A percentile compares a stretch with the other conserved stretches of the same genome.
Conservation (phyloP, 2,329 filamentous ascomycete genomes). For the Monascus ruber region DNA sequence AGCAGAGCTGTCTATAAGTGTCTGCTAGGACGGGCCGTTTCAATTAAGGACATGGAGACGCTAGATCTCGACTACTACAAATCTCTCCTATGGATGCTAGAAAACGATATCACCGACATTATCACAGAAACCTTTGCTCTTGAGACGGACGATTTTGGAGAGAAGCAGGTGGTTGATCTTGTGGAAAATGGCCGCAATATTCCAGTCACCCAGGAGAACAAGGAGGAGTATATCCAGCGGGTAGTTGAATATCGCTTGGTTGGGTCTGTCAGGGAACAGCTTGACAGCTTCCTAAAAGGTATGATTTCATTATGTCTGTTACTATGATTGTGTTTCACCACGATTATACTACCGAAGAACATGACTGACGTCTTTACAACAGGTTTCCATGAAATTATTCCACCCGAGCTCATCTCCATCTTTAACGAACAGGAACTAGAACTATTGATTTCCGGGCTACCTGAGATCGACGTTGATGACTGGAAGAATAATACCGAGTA, state of each 20-base stretch:
- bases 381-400: slow-evolving; percentile 98
- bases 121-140: slow-evolving; percentile 94
- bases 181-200: slow-evolving; percentile 82
- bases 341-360: too few species aligned
- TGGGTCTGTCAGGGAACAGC: slow-evolving; percentile 84
- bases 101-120: slow-evolving; percentile 96
- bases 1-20: slow-evolving; percentile 97
- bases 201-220: slow-evolving; percentile 92
- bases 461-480: slow-evolving; percentile 95
- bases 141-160: slow-evolving; percentile 88
- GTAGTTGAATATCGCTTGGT: slow-evolving; percentile 91
- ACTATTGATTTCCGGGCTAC: slow-evolving; percentile 87
- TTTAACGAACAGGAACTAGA: slow-evolving; percentile 99
- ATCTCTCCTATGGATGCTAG: slow-evolving; percentile 93
- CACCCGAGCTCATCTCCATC: slow-evolving; percentile 84
- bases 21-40: slow-evolving; percentile 87
- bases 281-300: slow-evolving; percentile 84
- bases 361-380: neutral
- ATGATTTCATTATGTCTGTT: slow-evolving; percentile 16
- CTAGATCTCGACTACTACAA: slow-evolving; percentile 99
- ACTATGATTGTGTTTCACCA: too few species aligned
- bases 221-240: slow-evolving; percentile 90
- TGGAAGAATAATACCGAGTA: slow-evolving; percentile 99
- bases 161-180: slow-evolving; percentile 75
- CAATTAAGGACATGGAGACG: slow-evolving; percentile 98